Base-by-base conservation (phyloP, 495 filamentous ascomycete species). In the Hypoxylon perforatum region DNA sequence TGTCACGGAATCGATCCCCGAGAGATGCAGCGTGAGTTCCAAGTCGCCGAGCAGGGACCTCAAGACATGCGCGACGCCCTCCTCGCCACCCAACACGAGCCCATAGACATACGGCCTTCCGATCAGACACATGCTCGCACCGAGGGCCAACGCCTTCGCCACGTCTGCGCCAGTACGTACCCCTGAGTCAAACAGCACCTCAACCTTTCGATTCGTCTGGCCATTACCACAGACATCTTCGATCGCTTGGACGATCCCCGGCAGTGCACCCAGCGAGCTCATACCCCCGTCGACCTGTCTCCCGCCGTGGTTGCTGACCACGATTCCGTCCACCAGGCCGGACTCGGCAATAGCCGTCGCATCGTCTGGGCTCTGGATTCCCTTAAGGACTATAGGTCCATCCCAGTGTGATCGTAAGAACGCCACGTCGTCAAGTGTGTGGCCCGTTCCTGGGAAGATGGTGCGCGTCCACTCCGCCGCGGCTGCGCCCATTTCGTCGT, bases 221-320 rank as follows among this genome's bases (percentile, higher is more conserved):
- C 19, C 4, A 9, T 38, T 41, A 6, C 10, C 5, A 18, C 28
- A 53, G 11, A 42, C 39, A 0, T 77, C 73, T 22, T 86, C 82
- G 4, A 88, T 69, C 70, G 86, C 73, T 12, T 83, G 74, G 59
- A 83, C 78, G 65, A 80, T 70, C 66, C 78, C 71, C 48, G 85
- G 81, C 58, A 88, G 70, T 38, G 84, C 85, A 9, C 87, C 75
- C 5, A 90, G 75, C 1, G 84, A 81, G 2, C 85, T 80, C 0
- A 81, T 81, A 0, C 84, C 74, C 39, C 82, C 85, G 69, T 91
- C 88, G 8, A 87, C 73, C 66, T 82, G 82, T 12, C 88, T 71
- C 0, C 88, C 88, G 18, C 88, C 88, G 73, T 91, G 88, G 48
- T 90, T 90, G 61, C 81, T 85, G 14, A 82, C 72, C 42, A 81